Evolutionary conservation across 2,329 filamentous ascomycete genomes (phyloP).

Genomic region (Penicillium verrucosum): DNA sequence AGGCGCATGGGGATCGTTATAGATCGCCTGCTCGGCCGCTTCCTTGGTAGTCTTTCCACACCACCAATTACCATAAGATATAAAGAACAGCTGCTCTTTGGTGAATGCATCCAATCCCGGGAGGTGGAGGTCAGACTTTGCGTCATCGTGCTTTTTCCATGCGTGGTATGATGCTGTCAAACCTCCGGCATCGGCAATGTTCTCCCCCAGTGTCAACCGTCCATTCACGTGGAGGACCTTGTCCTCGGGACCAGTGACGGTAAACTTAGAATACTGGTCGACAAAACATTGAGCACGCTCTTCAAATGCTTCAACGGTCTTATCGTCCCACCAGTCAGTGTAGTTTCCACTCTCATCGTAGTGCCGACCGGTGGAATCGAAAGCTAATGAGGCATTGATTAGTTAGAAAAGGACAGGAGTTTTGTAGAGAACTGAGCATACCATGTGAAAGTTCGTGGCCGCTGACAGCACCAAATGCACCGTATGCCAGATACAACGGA

Average conservation of each 20-base stretch:
- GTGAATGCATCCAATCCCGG: conserved; percentile 62
- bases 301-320: conserved; percentile 57
- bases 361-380: conserved; percentile 63
- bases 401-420: not conserved
- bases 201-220: conserved; percentile 63
- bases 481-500: conserved; percentile 65
- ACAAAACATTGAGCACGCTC: conserved; percentile 63
- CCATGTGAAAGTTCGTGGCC: conserved; percentile 67
- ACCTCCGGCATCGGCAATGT: conserved; percentile 69
- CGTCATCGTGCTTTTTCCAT: conserved; percentile 59
- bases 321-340: conserved; percentile 64
- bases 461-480: conserved; percentile 64
- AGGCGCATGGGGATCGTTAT: conserved; percentile 64
- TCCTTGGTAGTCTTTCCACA: conserved; percentile 63
- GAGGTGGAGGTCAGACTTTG: conserved; percentile 53
- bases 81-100: conserved; percentile 68
- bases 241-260: conserved; percentile 55
- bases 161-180: conserved; percentile 61
- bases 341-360: conserved; percentile 64
- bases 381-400: conserved; percentile 42
- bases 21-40: conserved; percentile 55
- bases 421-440: conserved; percentile 17
- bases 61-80: conserved; percentile 64
- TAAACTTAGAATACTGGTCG: conserved; percentile 63
- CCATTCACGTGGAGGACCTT: conserved; percentile 62